Evolutionary conservation across 2,329 filamentous ascomycete species (phyloP), one percentile per base, ranked within the genome.

Genomic region (Alternaria rosae): DNA sequence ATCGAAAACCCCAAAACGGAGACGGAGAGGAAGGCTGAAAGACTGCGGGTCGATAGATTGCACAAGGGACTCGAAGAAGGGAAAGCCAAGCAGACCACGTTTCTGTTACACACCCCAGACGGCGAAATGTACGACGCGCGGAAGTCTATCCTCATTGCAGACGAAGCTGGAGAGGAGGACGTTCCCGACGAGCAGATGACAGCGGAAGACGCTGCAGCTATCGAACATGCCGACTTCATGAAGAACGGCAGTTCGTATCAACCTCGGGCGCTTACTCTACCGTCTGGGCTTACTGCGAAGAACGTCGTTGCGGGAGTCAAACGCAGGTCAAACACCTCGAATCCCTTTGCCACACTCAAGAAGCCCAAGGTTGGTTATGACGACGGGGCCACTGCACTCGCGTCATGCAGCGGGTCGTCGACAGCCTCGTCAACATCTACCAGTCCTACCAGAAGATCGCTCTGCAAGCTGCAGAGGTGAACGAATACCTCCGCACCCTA

Each of bases 111-210:
- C 41, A 56, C 47, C 15, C 32, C 42, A 6, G 43, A 61, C 10
- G 47, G 58, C 21, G 56, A 44, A 41, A 53, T 41, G 15, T 56
- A 57, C 13, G 25, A 61, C 23, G 17, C 48, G 28, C 41, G 52
- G 17, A 15, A 54, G 13, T 23, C 35, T 38, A n/a, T 38, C 42
- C 15, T 4, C 13, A 20, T 30, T 25, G 25, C 42, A 15, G 43
- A 56, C 42, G 38, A 42, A 15, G 35, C 21, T 30, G 52, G 17
- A 10, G 38, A 28, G 17, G 35, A 28, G 5, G 30, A 23, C n/a
- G 51, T 38, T 38, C 15, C 35, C 35, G 35, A 5, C 35, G 35
- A 43, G 32, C 25, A 25, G 25, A 43, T 13, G 20, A 30, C 15
- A n/a, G 35, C 17, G 15, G 51, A 21, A 26, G 51, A 54, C 5